Evolutionary conservation across 2,329 filamentous ascomycete species (phyloP).

Genomic region (Penicillium thymicola): DNA sequence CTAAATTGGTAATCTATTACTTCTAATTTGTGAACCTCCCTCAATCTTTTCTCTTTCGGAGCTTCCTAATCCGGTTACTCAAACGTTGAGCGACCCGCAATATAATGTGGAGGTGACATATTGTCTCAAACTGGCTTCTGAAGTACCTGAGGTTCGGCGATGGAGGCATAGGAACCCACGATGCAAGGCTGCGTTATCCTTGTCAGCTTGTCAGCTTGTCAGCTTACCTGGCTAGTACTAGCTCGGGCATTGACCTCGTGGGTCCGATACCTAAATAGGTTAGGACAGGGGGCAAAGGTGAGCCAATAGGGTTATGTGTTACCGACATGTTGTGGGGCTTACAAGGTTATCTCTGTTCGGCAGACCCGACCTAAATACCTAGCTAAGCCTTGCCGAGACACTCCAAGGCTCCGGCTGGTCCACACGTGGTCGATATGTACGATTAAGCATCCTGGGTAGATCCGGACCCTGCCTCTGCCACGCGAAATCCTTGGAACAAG

Average conservation of each 20-base stretch:
- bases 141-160: not conserved
- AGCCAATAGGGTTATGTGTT: no score
- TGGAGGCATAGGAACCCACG: not conserved
- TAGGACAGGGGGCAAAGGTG: no score
- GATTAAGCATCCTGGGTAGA: not conserved
- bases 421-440: not conserved
- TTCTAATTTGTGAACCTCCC: not conserved
- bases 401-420: no score
- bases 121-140: not conserved
- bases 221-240: no score
- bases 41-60: not conserved
- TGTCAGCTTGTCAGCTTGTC: not conserved
- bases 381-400: not conserved
- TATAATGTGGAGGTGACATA: not conserved
- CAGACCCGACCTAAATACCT: not conserved
- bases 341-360: no score
- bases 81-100: not conserved
- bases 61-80: not conserved
- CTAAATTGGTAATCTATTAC: not conserved
- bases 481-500: no score
- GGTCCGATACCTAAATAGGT: no score
- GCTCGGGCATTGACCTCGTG: no score
- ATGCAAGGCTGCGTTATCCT: not conserved
- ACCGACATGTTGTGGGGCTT: no score
- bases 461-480: not conserved